Base-by-base conservation (phyloP, 2,329 filamentous ascomycete species). In the Aspergillus texensis region DNA sequence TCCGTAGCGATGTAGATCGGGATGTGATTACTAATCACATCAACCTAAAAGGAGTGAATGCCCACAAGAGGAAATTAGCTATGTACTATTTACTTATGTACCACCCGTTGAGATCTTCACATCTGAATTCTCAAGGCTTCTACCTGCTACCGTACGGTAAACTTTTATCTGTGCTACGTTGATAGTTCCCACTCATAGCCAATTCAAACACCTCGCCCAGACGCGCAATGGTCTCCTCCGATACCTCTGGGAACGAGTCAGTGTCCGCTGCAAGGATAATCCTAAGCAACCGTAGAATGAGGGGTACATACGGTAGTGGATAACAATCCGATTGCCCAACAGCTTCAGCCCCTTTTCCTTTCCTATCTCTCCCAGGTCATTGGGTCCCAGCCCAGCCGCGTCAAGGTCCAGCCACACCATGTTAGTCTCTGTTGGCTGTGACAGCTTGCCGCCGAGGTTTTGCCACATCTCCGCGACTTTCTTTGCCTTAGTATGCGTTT, bases 371-470 rank as follows among this genome's bases (percentile, higher is more conserved):
- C 85, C 82, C 64, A 89, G 85, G 46, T 84, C 81, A 58, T 85
- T 82, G 5, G 74, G 74, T 3, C 81, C 79, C 36, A 89, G 75
- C 0, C 86, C 85, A 12, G 86, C 85, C 1, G 84, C 84, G 34
- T 87, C 84, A 19, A 95, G 80, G 75, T 96, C 89, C 62, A 96
- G 73, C 92, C 92, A 96, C 39, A 92, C 87, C 91, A 96, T 96
- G 79, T 96, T 96, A n/a, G 93, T 96, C 73, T 96, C 89, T 1
- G 91, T 89, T 0, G 91, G 89, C 63, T 89, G 83, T 24, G 83
- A 78, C 62, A 93, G 78, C 77, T 85, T 87, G 1, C 92, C 93
- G 5, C 92, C 92, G 58, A 89, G 81, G 19, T 79, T 80, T 6
- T 82, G 85, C 93, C 93, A 96, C 67, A 91, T 76, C 36, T 82